Percentiles rank a stretch among this genome's conserved stretches.
Evolutionary conservation across 768 basidiomycete species (phyloP).

Genomic region (Leucosporidium yakuticum): DNA sequence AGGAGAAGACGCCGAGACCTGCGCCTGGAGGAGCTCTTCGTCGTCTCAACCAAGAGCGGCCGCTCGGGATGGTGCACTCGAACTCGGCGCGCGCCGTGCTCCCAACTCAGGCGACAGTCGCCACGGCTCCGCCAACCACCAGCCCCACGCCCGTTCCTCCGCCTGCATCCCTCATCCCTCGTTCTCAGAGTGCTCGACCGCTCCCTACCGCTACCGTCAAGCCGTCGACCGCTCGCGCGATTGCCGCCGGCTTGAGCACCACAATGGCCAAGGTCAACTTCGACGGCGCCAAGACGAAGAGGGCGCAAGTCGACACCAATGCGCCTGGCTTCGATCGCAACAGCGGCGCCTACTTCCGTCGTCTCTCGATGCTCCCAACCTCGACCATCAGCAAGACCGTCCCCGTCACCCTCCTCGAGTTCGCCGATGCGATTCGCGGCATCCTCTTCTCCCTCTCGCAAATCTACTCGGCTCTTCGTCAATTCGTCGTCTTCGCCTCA

Average conservation of each 20-base stretch:
- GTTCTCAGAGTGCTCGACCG: conserved; percentile 12
- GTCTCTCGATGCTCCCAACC: conserved; percentile 70
- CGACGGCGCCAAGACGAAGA: conserved; percentile 18
- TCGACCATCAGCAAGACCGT: conserved; percentile 60
- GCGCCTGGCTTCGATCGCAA: conserved; percentile 58
- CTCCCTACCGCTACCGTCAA: conserved; percentile 41
- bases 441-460: conserved; percentile 88
- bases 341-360: conserved; percentile 86
- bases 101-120: neutral
- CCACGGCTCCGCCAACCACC: neutral
- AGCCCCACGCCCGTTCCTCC: no score
- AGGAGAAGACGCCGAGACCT: neutral
- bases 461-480: conserved; percentile 78
- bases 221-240: conserved; percentile 32
- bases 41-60: neutral
- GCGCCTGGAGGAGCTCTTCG: neutral
- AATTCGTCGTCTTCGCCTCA: conserved; percentile 74
- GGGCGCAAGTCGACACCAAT: conserved; percentile 33
- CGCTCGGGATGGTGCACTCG: neutral
- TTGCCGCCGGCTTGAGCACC: conserved; percentile 34
- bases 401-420: conserved; percentile 59
- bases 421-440: conserved; percentile 84
- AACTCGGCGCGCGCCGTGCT: conserved; percentile 8
- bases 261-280: conserved; percentile 44
- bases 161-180: neutral